Evolutionary conservation across 2,329 filamentous ascomycete genomes (phyloP), one percentile per base, ranked within the genome.

Genomic region (Penicillium sp.): DNA sequence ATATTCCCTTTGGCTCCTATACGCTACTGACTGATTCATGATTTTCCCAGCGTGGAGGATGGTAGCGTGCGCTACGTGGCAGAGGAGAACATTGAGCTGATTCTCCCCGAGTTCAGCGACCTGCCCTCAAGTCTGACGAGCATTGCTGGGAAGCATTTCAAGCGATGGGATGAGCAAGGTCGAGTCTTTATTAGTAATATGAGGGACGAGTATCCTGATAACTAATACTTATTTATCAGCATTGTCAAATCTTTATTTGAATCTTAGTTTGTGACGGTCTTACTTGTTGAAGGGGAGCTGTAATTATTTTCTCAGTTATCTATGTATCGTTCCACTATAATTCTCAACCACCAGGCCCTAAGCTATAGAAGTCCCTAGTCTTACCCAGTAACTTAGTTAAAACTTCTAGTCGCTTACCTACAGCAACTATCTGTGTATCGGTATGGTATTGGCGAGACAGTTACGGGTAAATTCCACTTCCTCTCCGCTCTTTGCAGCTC

Each of bases 61-160:
- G 86, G 85, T 53, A 87, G 83, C 53, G 83, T 89, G 54, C 84
- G 90, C 44, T 91, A 93, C 69, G 87, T 93, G 3, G 89, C 91
- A 0, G 88, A 96, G 70, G 89, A 93, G 68, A 96, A 93, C 67
- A 89, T 97, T 56, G 78, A 87, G 58, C 76, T 87, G n/a, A 77
- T 91, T 69, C 49, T 73, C 53, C 73, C 78, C 64, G 65, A 80
- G 36, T 77, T 89, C 2, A 81, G 84, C 0, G 77, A 83, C n/a
- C 76, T 84, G 24, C 80, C 75, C 1, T 57, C 51, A 16, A 62
- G 62, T 2, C 70, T 96, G 61, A 83, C 91, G 70, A 81, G 81
- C 47, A 76, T 90, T 65, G 91, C 92, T 3, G 95, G 95, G 0
- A 89, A 88, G 67, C 91, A 91, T 74, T 98, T 99, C 75, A 96